Conservation (phyloP, 176 grass and related monocot species). For the Typha latifolia region DNA sequence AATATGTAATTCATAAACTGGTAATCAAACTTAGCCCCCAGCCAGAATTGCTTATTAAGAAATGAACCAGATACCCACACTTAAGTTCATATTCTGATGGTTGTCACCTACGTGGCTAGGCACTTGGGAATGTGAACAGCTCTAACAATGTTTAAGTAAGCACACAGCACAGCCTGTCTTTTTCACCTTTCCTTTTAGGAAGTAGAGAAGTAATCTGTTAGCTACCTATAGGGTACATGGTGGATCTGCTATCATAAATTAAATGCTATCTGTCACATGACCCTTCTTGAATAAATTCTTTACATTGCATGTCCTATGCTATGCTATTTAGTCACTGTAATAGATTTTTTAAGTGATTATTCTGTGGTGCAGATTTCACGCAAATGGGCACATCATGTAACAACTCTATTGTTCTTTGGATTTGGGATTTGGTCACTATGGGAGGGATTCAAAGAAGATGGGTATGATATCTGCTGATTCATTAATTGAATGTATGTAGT, state of each 20-base stretch:
- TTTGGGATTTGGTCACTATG: constrained; percentile 97
- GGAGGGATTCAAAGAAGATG: constrained; percentile 87
- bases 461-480: constrained; percentile 32
- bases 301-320: neutral
- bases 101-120: neutral
- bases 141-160: neutral
- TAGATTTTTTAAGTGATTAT: neutral
- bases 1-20: too few species aligned
- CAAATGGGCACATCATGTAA: constrained; percentile 92
- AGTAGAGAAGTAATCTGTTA: neutral
- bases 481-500: neutral
- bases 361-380: constrained; percentile 73
- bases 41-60: too few species aligned
- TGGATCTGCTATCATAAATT: too few species aligned
- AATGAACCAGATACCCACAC: neutral
- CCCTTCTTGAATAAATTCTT: neutral
- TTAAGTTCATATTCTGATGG: neutral
- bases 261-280: too few species aligned
- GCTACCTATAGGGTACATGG: too few species aligned
- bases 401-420: constrained; percentile 77
- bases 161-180: too few species aligned
- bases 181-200: neutral
- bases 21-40: neutral
- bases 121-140: neutral
- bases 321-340: too few species aligned